Base-by-base conservation (phyloP, 768 basidiomycete species). In the Serpula lacrymans region DNA sequence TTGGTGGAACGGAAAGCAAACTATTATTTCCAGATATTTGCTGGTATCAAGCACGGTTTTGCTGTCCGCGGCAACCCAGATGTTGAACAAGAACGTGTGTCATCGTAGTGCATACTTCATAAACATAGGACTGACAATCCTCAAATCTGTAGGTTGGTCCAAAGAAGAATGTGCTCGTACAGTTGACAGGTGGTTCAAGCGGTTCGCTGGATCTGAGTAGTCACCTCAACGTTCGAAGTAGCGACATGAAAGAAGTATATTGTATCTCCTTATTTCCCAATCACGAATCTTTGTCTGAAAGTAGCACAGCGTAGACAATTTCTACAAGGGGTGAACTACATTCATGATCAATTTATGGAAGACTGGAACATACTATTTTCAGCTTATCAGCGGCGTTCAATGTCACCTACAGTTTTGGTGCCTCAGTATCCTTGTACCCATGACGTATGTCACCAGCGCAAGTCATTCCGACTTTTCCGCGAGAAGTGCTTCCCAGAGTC, bases 21-120 rank as follows among this genome's bases (percentile, higher is more conserved):
- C 1, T 83, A 82, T 52, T 72, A 78, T 46, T 63, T 80, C 45
- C 80, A 82, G 34, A 51, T 77, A 12, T 82, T 82, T 53, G 72
- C 75, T 4, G 61, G 65, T 0, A 62, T 71, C 9, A 46, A 49
- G 6, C 69, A 70, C 21, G 68, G 69, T 3, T 70, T 70, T 22
- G 61, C 49, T 25, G 34, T 59, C 6, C 54, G 64, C 24, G 61
- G 50, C 2, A 55, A 66, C 49, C 55, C 52, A 11, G 25, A 45
- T n/a, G 49, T 63, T 11, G 52, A 43, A 17, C 37, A 20, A 20
- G 37, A 42, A 24, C 51, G 54, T 61, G 28, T 12, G 49, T 48
- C 14, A 5, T 6, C 16, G 17, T 1, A 18, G 14, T 33, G 6
- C n/a, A 14, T 33, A 6, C 31, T 33, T n/a, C 6, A 14, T 29